phyloP scores from a whole-genome alignment of 257 asterid genomes.

The Solanum medicagineum region DNA sequence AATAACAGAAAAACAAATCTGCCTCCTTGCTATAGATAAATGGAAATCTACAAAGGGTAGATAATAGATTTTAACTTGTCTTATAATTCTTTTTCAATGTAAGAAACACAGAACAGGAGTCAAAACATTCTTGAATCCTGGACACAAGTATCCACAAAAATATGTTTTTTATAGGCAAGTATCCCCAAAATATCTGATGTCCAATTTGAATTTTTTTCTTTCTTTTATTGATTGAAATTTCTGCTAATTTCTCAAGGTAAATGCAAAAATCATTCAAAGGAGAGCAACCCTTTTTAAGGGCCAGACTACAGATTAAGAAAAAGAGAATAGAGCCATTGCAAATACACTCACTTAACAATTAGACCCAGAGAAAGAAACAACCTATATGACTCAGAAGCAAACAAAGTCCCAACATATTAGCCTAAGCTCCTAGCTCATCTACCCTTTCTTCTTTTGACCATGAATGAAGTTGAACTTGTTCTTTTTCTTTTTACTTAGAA shows the following conservation, averaged over 20 bases:
- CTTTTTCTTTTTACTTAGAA: background rate
- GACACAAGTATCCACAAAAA: background rate
- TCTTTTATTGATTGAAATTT: background rate
- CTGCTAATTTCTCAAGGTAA: background rate
- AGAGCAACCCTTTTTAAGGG: background rate
- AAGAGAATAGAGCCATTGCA: background rate
- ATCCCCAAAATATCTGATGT: background rate
- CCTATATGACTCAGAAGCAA: background rate
- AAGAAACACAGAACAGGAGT: background rate
- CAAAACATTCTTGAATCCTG: background rate
- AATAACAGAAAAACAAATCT: background rate
- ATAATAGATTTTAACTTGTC: background rate
- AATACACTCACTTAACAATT: background rate
- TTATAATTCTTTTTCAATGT: background rate
- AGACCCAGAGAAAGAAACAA: background rate
- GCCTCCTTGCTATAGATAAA: background rate
- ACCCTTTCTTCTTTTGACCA: background rate
- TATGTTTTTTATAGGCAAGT: background rate
- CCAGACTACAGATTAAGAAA: background rate
- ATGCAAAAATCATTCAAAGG: background rate
- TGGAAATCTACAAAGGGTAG: background rate
- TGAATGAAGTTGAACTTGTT: background rate
- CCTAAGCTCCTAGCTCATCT: background rate
- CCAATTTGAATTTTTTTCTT: background rate
- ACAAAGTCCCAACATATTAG: background rate